These are phyloP conservation scores for Phyllosticta citribraziliensis DNA, from an alignment of 2,329 filamentous ascomycete species.

Conservation along the genomic window DNA sequence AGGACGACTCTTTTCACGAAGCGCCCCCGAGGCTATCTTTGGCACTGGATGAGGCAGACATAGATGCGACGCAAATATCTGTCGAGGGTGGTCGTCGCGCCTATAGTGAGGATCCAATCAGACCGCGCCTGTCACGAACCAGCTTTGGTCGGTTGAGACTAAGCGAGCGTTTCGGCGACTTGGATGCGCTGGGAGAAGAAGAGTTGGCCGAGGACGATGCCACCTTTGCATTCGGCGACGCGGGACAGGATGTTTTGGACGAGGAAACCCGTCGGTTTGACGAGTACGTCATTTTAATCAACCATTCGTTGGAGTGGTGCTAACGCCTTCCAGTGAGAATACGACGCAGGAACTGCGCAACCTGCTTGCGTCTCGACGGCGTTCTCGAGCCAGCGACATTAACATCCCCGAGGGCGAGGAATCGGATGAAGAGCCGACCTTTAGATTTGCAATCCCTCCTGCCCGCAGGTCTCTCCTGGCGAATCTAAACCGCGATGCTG, in stretches of 20 bases:
- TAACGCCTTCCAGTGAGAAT: slow-evolving; percentile 2
- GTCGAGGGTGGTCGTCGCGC: slow-evolving; percentile 37
- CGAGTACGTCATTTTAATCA: slow-evolving; percentile 28
- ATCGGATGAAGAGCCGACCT: slow-evolving; percentile 26
- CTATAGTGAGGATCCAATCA: slow-evolving; percentile 28
- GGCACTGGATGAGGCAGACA: slow-evolving; percentile 23
- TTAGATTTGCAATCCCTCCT: slow-evolving; percentile 27
- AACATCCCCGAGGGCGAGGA: slow-evolving; percentile 6
- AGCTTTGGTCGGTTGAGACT: slow-evolving; percentile 29
- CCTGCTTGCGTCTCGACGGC: slow-evolving; percentile 8
- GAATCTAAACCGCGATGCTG: background rate
- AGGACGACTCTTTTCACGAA: slow-evolving; percentile 33
- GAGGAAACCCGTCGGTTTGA: slow-evolving; percentile 28
- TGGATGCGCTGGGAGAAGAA: slow-evolving; percentile 30
- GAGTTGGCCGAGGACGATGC: slow-evolving; percentile 16
- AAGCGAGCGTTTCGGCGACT: slow-evolving; percentile 43
- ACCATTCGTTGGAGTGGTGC: slow-evolving; percentile 18
- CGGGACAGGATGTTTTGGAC: slow-evolving; percentile 15
- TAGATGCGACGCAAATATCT: slow-evolving; percentile 37
- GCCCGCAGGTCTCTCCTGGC: background rate
- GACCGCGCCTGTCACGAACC: slow-evolving; percentile 30
- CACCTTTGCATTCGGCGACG: slow-evolving; percentile 31
- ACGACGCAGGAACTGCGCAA: slow-evolving; percentile 12
- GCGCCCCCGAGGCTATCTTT: slow-evolving; percentile 29
- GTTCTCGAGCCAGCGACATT: slow-evolving; percentile 10